These are phyloP conservation scores for Euryodendron excelsum DNA, from an alignment of 148 eudicot genomes.

Conservation along the genomic window DNA sequence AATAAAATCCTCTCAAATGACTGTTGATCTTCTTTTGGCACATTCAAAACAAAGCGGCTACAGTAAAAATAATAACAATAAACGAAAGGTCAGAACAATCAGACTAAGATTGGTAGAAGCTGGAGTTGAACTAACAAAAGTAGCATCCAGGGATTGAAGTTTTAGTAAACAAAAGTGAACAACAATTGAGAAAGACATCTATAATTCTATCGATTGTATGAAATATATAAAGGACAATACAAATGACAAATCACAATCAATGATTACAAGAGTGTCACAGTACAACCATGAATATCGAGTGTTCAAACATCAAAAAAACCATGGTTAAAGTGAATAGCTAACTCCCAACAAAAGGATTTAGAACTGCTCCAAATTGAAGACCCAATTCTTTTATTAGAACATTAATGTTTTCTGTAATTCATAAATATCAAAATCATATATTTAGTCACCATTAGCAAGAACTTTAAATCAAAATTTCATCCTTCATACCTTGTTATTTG, in stretches of 20 bases:
- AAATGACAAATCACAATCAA: neutral
- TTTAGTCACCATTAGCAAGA: neutral
- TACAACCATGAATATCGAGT: neutral
- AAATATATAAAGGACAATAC: neutral
- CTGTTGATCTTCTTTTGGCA: slow-evolving; percentile 95
- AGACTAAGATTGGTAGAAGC: neutral
- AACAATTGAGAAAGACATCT: neutral
- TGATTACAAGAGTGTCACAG: neutral
- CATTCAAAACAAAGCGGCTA: slow-evolving; percentile 98
- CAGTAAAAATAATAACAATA: slow-evolving; percentile 18
- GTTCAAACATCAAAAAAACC: neutral
- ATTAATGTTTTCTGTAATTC: too few relatives aligned
- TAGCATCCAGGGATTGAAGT: neutral
- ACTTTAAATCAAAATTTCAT: neutral
- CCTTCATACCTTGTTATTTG: neutral
- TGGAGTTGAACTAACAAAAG: neutral
- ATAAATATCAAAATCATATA: too few relatives aligned
- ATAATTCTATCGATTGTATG: neutral
- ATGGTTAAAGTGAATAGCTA: neutral
- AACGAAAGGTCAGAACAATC: neutral
- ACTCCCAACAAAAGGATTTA: neutral
- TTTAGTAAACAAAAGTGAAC: neutral
- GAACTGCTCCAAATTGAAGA: neutral
- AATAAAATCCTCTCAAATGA: slow-evolving; percentile 95
- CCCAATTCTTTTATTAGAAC: neutral